phyloP scores from a whole-genome alignment of 2,329 filamentous ascomycete species.

The Talaromyces sp. region DNA sequence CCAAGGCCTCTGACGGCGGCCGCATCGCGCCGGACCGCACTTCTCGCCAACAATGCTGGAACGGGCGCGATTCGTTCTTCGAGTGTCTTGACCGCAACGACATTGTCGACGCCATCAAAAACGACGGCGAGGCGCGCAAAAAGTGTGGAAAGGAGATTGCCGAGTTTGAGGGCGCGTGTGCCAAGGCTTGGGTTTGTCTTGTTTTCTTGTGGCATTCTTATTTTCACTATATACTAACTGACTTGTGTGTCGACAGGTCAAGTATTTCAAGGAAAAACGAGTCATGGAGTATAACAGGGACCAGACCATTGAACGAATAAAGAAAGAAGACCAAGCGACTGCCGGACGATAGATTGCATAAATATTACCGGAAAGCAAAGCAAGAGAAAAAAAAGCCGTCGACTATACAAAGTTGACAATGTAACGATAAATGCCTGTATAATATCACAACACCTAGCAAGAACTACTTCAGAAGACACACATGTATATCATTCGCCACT shows the following conservation, averaged over 20 bases:
- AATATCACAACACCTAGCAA: constrained; percentile 10
- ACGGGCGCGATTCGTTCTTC: constrained; percentile 82
- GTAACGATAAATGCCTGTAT: constrained; percentile 8
- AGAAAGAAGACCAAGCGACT: constrained; percentile 64
- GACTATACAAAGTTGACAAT: not conserved
- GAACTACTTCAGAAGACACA: constrained; percentile 12
- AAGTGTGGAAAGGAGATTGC: constrained; percentile 56
- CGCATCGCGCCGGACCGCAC: constrained; percentile 77
- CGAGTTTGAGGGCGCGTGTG: constrained; percentile 79
- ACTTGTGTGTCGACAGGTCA: constrained; percentile 53
- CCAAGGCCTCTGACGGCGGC: constrained; percentile 49
- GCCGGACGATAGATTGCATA: not conserved
- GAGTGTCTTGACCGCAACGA: constrained; percentile 73
- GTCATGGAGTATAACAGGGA: constrained; percentile 88
- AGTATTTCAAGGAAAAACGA: constrained; percentile 95
- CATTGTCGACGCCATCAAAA: constrained; percentile 69
- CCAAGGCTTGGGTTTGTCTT: constrained; percentile 72
- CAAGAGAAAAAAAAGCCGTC: constrained; percentile 13
- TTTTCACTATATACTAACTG: not conserved
- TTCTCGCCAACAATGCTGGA: constrained; percentile 81
- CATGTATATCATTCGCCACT: not conserved
- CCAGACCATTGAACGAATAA: constrained; percentile 67
- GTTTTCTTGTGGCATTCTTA: too few species aligned
- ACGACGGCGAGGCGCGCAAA: constrained; percentile 50
- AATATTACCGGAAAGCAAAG: constrained; percentile 31